Base-by-base conservation (phyloP, 2,329 filamentous ascomycete species). In the Biscogniauxia sp. region DNA sequence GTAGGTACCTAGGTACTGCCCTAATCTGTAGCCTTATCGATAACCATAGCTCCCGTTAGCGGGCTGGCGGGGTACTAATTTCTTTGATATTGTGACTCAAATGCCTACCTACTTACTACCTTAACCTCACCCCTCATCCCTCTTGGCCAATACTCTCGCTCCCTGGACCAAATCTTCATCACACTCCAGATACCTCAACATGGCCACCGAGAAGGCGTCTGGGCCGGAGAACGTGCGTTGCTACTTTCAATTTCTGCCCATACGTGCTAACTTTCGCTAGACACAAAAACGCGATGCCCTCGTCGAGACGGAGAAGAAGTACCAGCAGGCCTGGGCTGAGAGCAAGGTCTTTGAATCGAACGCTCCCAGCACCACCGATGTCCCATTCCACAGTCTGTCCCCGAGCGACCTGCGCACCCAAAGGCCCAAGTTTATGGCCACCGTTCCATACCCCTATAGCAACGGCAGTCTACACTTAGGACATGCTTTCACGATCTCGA, bases 401-500 rank as follows among this genome's bases (percentile, higher is more conserved):
- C 82, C 91, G 61, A 86, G 85, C 65, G 88, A 95, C 71, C 82
- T 96, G 66, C 91, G 90, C 72, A 83, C 88, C 71, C 88, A 93
- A 75, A 80, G 90, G 70, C 94, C 94, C 68, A 98, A 98, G 79
- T 97, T 93, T 83, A 96, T 94, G 74, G 92, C 90, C 85, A 69
- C 77, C 50, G 77, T 80, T 62, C 78, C 79, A 25, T 81, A 79
- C 64, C 78, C 76, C 19, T 79, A 77, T 63, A 77, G 74, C 89
- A 96, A 96, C 77, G 92, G 92, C 65, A 90, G 87, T 62, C 83
- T 96, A 25, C 94, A 98, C 73, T 92, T 91, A 32, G 95, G 95
- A 20, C 95, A 99, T 80, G 89, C 88, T 69, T 98, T 99, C 77
- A 95, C 93, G 20, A 88, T 91, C 63, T 91, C 86, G 72, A 99